Conservation (phyloP, 139 green algal genomes). For the Desmodesmus armatus region DNA sequence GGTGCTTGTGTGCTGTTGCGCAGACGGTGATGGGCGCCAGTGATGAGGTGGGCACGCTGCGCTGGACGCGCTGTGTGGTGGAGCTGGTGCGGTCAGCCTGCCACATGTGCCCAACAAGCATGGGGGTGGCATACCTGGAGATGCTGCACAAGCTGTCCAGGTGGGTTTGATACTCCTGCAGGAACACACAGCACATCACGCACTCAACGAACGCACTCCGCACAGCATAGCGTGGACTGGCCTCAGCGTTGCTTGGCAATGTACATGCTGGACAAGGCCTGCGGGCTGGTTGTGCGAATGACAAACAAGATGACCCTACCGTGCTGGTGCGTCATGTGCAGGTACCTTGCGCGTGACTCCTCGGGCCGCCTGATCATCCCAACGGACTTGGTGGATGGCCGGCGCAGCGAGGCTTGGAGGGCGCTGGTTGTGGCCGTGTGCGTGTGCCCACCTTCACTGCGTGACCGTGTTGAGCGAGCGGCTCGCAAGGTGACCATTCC, state of each 20-base stretch:
- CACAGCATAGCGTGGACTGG: no score
- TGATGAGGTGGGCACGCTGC: slow-evolving; percentile 53
- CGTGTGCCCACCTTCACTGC: slow-evolving; percentile 23
- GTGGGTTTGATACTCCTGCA: no score
- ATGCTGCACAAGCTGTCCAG: slow-evolving; percentile 36
- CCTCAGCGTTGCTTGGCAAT: no score
- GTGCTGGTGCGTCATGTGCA: not conserved
- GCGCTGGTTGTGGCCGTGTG: slow-evolving; percentile 13
- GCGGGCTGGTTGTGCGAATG: no score
- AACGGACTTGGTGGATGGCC: not conserved
- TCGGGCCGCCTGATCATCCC: slow-evolving; percentile 32
- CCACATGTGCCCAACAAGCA: slow-evolving; percentile 64
- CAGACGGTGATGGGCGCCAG: slow-evolving; percentile 51
- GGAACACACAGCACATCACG: no score
- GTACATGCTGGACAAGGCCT: no score
- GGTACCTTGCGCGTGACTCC: slow-evolving; percentile 36
- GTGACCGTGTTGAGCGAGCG: slow-evolving; percentile 9
- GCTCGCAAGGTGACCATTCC: slow-evolving; percentile 22
- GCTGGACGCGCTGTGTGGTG: slow-evolving; percentile 76
- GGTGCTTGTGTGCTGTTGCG: not conserved
- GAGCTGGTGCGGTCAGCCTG: slow-evolving; percentile 69
- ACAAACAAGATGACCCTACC: not conserved
- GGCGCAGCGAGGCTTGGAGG: slow-evolving; percentile 31
- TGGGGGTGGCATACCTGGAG: slow-evolving; percentile 58
- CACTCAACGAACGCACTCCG: no score